Evolutionary conservation across 176 grass and related monocot genomes (phyloP).

Genomic region (Echinochloa phyllopogon): DNA sequence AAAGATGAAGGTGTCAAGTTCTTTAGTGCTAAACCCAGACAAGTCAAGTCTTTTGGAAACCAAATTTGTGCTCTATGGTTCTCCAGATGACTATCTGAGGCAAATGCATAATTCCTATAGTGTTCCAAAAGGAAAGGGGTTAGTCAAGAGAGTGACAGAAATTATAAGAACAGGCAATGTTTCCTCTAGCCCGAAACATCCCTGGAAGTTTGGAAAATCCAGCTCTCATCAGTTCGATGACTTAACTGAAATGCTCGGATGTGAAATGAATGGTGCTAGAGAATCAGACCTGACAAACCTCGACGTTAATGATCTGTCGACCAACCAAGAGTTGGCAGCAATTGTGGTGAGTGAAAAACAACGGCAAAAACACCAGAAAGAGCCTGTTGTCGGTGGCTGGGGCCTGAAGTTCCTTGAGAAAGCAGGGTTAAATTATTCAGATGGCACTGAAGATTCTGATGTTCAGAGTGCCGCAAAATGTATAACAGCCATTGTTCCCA

Average conservation of each 20-base stretch:
- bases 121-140: slow-evolving; percentile 54
- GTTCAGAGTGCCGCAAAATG: slow-evolving; percentile 30
- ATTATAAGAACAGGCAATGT: slow-evolving; percentile 61
- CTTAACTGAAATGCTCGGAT: slow-evolving; percentile 20
- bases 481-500: slow-evolving; percentile 63
- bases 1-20: slow-evolving; percentile 80
- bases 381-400: slow-evolving; percentile 64
- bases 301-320: slow-evolving; percentile 42
- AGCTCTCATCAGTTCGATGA: slow-evolving; percentile 48
- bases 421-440: slow-evolving; percentile 22
- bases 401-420: slow-evolving; percentile 91
- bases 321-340: slow-evolving; percentile 64
- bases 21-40: slow-evolving; percentile 51
- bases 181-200: slow-evolving; percentile 57
- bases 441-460: background rate
- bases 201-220: slow-evolving; percentile 46
- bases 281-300: slow-evolving; percentile 44
- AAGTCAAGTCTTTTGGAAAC: slow-evolving; percentile 53
- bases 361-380: slow-evolving; percentile 15
- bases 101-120: slow-evolving; percentile 48
- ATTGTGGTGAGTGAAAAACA: slow-evolving; percentile 62
- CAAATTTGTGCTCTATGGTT: slow-evolving; percentile 76
- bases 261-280: slow-evolving; percentile 34
- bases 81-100: slow-evolving; percentile 58
- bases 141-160: slow-evolving; percentile 65